These are phyloP conservation scores for Butyriboletus loyo DNA, from an alignment of 768 basidiomycete species.

Conservation along the genomic window DNA sequence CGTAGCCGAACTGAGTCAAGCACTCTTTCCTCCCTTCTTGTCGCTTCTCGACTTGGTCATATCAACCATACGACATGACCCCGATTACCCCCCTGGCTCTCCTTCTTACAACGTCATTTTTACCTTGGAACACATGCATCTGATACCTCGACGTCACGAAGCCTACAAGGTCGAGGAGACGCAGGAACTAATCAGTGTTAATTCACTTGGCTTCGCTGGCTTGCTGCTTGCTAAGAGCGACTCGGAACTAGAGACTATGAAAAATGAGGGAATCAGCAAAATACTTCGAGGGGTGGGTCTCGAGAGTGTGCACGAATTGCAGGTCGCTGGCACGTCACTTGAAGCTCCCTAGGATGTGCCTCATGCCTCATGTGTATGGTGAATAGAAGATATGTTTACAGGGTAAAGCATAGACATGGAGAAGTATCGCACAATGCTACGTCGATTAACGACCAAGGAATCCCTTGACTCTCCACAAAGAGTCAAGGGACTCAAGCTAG, in stretches of 20 bases:
- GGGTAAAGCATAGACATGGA: constrained; percentile 1
- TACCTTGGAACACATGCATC: constrained; percentile 78
- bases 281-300: constrained; percentile 66
- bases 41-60: constrained; percentile 74
- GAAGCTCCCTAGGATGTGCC: constrained; percentile 30
- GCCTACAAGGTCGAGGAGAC: constrained; percentile 49
- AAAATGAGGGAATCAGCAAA: constrained; percentile 56
- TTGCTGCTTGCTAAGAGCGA: constrained; percentile 86
- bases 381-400: background rate
- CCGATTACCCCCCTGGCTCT: constrained; percentile 56
- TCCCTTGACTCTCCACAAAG: constrained; percentile 51
- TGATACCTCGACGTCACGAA: constrained; percentile 77
- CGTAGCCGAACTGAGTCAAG: constrained; percentile 45
- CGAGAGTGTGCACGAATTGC: constrained; percentile 64
- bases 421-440: background rate
- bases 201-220: constrained; percentile 88
- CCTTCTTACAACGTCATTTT: constrained; percentile 84
- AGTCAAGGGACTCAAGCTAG: constrained; percentile 54
- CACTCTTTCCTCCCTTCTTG: constrained; percentile 61
- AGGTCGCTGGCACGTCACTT: constrained; percentile 47
- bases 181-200: constrained; percentile 65
- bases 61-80: constrained; percentile 66
- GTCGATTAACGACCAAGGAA: constrained; percentile 26
- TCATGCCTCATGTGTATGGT: background rate
- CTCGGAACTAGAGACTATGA: constrained; percentile 67